These are phyloP conservation scores for Zygosaccharomyces bisporus DNA, from an alignment of 805 yeast genomes.

Conservation along the genomic window DNA sequence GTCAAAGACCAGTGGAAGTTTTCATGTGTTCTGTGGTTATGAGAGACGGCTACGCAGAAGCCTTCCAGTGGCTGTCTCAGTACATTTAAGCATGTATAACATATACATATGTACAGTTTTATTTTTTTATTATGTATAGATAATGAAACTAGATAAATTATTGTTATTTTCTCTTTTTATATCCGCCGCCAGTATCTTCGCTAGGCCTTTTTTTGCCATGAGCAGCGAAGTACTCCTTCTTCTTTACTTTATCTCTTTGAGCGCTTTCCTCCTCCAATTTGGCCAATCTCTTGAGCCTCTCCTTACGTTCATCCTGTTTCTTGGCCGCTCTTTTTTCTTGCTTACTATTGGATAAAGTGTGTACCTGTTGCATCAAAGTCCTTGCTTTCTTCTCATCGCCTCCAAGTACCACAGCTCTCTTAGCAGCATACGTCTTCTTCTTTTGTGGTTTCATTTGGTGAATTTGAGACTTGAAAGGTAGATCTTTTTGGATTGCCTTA, in stretches of 20 bases:
- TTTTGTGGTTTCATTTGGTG: conserved; percentile 84
- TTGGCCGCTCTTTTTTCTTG: conserved; percentile 70
- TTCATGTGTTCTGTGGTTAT: conserved; percentile 97
- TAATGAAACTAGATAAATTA: conserved; percentile 1
- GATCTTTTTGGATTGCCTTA: conserved; percentile 61
- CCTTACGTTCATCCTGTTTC: conserved; percentile 71
- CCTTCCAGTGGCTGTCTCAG: conserved; percentile 97
- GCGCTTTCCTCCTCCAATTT: conserved; percentile 63
- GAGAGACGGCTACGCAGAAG: conserved; percentile 99
- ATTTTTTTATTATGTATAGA: not conserved
- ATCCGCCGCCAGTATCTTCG: conserved; percentile 29
- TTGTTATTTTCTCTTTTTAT: conserved; percentile 20
- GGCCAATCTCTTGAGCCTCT: conserved; percentile 70
- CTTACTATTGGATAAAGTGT: conserved; percentile 81
- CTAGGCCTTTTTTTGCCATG: conserved; percentile 61
- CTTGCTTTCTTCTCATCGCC: conserved; percentile 95
- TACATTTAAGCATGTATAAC: conserved; percentile 53
- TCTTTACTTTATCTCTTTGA: conserved; percentile 78
- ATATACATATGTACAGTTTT: not conserved
- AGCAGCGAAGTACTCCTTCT: conserved; percentile 77
- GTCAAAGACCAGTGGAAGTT: conserved; percentile 87
- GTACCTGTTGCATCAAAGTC: conserved; percentile 78
- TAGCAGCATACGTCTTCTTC: conserved; percentile 74
- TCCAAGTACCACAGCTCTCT: conserved; percentile 89
- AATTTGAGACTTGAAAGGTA: conserved; percentile 92